These are phyloP conservation scores for Podila clonocystis DNA, from an alignment of 192 early-diverging fungal genomes.

Conservation along the genomic window DNA sequence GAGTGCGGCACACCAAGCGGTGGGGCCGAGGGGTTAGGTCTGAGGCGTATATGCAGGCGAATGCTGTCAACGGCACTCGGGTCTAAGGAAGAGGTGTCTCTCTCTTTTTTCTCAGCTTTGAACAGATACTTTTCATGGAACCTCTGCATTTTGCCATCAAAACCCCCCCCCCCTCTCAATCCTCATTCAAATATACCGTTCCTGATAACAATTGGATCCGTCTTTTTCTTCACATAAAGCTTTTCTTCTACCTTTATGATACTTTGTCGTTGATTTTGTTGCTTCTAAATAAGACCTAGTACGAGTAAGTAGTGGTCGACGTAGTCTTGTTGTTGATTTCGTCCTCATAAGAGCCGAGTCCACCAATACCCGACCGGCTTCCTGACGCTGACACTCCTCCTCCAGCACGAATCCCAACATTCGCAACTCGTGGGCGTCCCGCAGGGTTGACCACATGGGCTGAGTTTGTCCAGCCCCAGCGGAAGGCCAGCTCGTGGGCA, in stretches of 20 bases:
- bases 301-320: background rate
- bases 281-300: background rate
- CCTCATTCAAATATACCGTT: no score
- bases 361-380: conserved; percentile 45
- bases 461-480: conserved; percentile 73
- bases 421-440: conserved; percentile 15
- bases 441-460: conserved; percentile 31
- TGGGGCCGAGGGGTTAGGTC: conserved; percentile 29
- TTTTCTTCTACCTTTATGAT: no score
- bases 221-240: no score
- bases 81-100: background rate
- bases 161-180: no score
- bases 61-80: background rate
- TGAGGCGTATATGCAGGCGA: conserved; percentile 15
- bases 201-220: no score
- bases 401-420: conserved; percentile 33
- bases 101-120: background rate
- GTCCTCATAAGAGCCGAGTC: conserved; percentile 22
- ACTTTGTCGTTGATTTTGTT: no score
- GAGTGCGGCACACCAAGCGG: conserved; percentile 15
- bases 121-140: background rate
- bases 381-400: conserved; percentile 18
- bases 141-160: background rate
- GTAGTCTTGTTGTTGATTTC: conserved; percentile 16
- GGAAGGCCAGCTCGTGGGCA: conserved; percentile 80